Base-by-base conservation (phyloP, 306 rosid genomes). In the Dicorynia guianensis region DNA sequence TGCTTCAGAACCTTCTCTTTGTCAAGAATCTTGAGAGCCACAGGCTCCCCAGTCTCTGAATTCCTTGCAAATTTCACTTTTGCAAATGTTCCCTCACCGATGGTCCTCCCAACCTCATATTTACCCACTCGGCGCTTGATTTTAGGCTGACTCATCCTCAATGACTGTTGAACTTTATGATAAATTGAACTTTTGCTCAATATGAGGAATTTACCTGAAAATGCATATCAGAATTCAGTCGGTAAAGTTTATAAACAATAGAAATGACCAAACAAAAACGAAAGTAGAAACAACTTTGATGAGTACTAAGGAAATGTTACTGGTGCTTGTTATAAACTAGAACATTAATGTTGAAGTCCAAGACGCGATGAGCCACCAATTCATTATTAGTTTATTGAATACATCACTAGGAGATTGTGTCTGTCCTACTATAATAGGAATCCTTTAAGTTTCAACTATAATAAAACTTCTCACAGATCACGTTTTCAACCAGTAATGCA, bases 31-130 rank as follows among this genome's bases (percentile, higher is more conserved):
- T 95, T 95, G 71, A 95, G 85, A 72, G 99, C 99, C 78, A 89
- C 97, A 25, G 81, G 78, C 0, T 90, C 97, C 43, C 80, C 83
- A 7, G 90, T 92, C 85, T 90, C 88, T 2, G 97, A 86, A 86
- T 95, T 92, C 81, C 88, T 87, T 35, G 92, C 99, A 70, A 92
- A 86, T 72, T 92, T 95, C 76, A 95, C 99, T 82, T 95, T 95
- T 19, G 99, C 99, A 81, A 95, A 95, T 54, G 99, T 87, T 39
- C 99, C 99, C 85, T 95, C 99, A 2, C 99, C 99, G 64, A 95
- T 95, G 44, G 99, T 95, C 83, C 97, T 93, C 63, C 99, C 99
- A 6, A 95, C 80, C 80, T 95, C 99, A 72, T 95, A 95, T 77
- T 85, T 95, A 71, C 99, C 99, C 10, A 95, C 94, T 35, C 88